phyloP scores from a whole-genome alignment of 352 stramenopile genomes.

The Plasmopara muralis region DNA sequence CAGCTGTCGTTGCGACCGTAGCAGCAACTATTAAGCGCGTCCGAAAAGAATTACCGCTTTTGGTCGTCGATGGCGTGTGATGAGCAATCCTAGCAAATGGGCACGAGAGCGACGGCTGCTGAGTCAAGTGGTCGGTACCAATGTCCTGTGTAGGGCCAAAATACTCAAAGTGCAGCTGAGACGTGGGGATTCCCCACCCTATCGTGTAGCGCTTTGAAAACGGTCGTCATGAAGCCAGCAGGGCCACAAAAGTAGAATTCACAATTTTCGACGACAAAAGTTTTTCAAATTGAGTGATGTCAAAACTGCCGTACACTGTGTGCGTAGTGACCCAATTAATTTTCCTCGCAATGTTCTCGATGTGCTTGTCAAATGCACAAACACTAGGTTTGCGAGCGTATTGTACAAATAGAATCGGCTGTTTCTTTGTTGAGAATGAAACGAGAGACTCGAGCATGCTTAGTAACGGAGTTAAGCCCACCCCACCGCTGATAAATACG shows the following conservation, averaged over 20 bases:
- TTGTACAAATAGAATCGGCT: conserved; percentile 39
- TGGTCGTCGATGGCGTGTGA: conserved; percentile 10
- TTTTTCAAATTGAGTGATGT: conserved; percentile 26
- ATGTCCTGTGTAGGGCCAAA: conserved; percentile 51
- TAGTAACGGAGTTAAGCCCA: conserved; percentile 52
- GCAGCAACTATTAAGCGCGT: conserved; percentile 12
- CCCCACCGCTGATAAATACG: conserved; percentile 51
- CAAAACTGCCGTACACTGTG: conserved; percentile 27
- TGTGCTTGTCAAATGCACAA: conserved; percentile 25
- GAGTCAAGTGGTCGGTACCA: conserved; percentile 8
- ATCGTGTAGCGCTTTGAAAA: conserved; percentile 31
- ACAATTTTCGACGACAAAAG: conserved; percentile 30
- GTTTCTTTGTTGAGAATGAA: conserved; percentile 15
- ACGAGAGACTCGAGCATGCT: conserved; percentile 42
- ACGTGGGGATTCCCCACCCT: conserved; percentile 28
- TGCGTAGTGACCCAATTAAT: conserved; percentile 33
- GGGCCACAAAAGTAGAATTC: conserved; percentile 60
- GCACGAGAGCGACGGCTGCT: conserved; percentile 5
- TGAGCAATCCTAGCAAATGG: conserved; percentile 20
- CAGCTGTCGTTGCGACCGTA: conserved; percentile 12
- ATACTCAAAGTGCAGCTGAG: conserved; percentile 58
- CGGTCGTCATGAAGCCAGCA: conserved; percentile 43
- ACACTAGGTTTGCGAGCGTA: conserved; percentile 33
- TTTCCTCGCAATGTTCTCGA: conserved; percentile 26
- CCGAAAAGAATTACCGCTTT: conserved; percentile 5